phyloP scores from a whole-genome alignment of 257 asterid species.

The Salvia miltiorrhiza region DNA sequence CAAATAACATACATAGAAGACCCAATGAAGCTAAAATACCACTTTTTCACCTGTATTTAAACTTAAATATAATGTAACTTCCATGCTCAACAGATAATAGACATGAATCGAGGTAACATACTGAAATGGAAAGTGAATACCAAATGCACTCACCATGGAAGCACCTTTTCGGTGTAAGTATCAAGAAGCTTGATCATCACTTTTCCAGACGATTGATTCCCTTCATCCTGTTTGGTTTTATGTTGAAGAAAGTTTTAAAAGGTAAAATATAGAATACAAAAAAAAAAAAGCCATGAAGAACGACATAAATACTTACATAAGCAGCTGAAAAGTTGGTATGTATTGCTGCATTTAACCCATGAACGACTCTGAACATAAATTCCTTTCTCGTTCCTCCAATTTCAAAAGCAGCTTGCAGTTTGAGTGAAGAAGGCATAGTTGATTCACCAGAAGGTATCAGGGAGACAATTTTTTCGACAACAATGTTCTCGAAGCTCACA shows the following conservation, averaged over 20 bases:
- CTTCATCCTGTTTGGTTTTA: constrained; percentile 47
- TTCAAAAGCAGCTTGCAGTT: constrained; percentile 66
- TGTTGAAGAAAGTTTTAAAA: constrained; percentile 16
- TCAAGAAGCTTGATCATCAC: constrained; percentile 64
- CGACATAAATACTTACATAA: constrained; percentile 53
- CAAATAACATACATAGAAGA: neutral
- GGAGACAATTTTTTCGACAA: constrained; percentile 57
- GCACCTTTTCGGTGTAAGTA: constrained; percentile 59
- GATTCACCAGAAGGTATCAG: constrained; percentile 55
- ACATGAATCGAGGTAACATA: neutral
- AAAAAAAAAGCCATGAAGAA: neutral
- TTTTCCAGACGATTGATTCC: constrained; percentile 44
- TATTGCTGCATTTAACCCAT: constrained; percentile 64
- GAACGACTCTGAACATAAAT: constrained; percentile 58
- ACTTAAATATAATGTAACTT: neutral
- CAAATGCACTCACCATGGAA: constrained; percentile 64
- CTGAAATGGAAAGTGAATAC: neutral
- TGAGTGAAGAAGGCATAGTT: constrained; percentile 51
- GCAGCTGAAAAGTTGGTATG: constrained; percentile 50
- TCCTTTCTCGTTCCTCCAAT: constrained; percentile 62
- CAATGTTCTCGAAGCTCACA: constrained; percentile 56
- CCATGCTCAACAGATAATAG: neutral
- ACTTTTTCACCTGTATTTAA: too few species aligned
- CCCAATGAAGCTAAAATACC: neutral
- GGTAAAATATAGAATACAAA: neutral